Conservation (phyloP, 2,329 filamentous ascomycete genomes). For the Alternaria gansuensis region DNA sequence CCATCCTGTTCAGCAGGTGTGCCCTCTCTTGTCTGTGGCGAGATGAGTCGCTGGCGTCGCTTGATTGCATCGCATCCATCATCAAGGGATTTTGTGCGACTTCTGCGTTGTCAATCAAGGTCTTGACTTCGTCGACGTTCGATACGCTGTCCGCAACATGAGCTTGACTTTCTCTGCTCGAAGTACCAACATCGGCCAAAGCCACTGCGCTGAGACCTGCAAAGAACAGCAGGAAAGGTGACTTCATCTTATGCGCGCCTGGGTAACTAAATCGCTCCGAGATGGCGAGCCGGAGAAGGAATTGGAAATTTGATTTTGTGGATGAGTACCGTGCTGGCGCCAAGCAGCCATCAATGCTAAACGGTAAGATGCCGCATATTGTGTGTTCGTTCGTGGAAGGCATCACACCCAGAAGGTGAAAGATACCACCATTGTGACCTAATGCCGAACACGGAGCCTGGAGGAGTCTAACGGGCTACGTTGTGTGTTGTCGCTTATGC, state of each 20-base stretch:
- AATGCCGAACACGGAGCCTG: no score
- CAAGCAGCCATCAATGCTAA: conserved; percentile 20
- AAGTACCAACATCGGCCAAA: neutral
- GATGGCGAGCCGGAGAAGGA: neutral
- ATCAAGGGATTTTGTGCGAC: conserved; percentile 20
- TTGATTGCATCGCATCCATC: conserved; percentile 23
- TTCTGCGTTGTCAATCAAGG: neutral
- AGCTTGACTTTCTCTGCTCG: neutral
- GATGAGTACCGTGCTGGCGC: conserved; percentile 38
- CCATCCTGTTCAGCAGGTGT: conserved; percentile 32
- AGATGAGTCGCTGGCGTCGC: conserved; percentile 6
- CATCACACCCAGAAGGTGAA: neutral
- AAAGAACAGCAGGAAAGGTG: conserved; percentile 8
- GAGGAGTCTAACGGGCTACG: neutral
- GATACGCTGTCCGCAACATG: neutral
- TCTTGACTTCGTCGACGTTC: neutral
- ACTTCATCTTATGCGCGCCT: neutral
- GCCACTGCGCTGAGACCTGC: neutral
- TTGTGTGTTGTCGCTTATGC: neutral
- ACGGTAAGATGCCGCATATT: neutral
- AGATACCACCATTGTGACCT: neutral
- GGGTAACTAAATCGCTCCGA: neutral
- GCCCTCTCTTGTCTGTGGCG: conserved; percentile 34
- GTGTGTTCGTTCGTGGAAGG: neutral
- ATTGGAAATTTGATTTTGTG: neutral